Conservation (phyloP, 805 yeast species). For the Kazachstania viticola region DNA sequence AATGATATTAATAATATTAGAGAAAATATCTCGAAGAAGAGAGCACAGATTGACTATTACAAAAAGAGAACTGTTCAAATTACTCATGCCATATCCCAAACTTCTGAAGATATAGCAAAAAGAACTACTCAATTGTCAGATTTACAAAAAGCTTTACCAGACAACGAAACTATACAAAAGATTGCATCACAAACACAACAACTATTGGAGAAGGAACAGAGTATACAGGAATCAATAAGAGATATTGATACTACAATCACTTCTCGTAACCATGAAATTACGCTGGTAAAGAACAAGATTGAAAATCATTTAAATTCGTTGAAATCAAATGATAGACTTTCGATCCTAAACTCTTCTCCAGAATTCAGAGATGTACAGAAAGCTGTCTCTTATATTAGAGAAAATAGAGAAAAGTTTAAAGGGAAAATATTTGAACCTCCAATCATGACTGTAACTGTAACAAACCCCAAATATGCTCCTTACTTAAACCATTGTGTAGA, state of each 20-base stretch:
- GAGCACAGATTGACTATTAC: constrained; percentile 12
- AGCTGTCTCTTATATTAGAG: constrained; percentile 26
- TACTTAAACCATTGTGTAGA: constrained; percentile 49
- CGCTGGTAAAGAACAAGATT: constrained; percentile 27
- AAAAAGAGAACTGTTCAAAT: constrained; percentile 13
- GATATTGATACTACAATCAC: constrained; percentile 22
- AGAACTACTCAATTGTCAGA: constrained; percentile 4
- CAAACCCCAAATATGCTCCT: constrained; percentile 37
- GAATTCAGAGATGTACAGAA: constrained; percentile 25
- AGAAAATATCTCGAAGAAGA: constrained; percentile 9
- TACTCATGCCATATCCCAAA: constrained; percentile 6
- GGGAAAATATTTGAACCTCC: constrained; percentile 63
- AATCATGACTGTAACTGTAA: constrained; percentile 46
- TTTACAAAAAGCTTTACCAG: constrained; percentile 8
- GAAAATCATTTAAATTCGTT: constrained; percentile 19
- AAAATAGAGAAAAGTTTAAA: constrained; percentile 29
- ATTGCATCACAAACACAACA: constrained; percentile 14
- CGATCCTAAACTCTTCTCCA: constrained; percentile 29
- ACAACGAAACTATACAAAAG: constrained; percentile 8
- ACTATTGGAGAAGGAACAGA: constrained; percentile 12
- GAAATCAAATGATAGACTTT: constrained; percentile 40
- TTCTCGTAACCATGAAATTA: constrained; percentile 32
- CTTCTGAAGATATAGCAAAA: constrained; percentile 5
- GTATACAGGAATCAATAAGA: constrained; percentile 9
- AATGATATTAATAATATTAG: constrained; percentile 10